phyloP scores from a whole-genome alignment of 2,329 filamentous ascomycete species.

The Coniochaeta hoffmannii region DNA sequence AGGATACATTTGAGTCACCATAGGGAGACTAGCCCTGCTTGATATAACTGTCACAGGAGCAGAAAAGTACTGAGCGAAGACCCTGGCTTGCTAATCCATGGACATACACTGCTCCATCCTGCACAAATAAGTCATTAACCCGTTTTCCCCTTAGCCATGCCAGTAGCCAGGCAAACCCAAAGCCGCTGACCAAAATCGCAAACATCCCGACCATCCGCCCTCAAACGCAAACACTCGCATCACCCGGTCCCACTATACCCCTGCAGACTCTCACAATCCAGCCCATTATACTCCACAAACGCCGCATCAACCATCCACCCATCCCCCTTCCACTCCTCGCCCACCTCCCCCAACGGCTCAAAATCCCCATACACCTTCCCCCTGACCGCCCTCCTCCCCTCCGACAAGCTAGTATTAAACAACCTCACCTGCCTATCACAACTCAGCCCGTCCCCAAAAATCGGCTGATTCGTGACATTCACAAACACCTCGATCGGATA shows the following conservation, averaged over 20 bases:
- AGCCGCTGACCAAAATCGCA: not conserved
- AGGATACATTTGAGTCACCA: too few relatives aligned
- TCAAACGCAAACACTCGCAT: not conserved
- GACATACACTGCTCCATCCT: too few relatives aligned
- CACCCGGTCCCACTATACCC: not conserved
- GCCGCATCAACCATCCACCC: not conserved
- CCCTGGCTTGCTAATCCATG: too few relatives aligned
- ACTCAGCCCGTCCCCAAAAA: constrained; percentile 38
- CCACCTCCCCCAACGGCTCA: constrained; percentile 12
- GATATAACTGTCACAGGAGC: too few relatives aligned
- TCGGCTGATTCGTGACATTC: constrained; percentile 51
- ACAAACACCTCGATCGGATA: constrained; percentile 35
- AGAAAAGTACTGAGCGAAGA: too few relatives aligned
- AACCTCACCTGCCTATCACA: constrained; percentile 28
- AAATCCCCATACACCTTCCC: constrained; percentile 17
- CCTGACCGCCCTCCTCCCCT: constrained; percentile 14
- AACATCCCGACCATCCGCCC: not conserved
- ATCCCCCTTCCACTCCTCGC: not conserved
- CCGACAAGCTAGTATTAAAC: constrained; percentile 21
- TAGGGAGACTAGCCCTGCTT: too few relatives aligned
- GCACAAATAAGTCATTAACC: too few relatives aligned
- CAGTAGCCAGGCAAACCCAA: too few relatives aligned
- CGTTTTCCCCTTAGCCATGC: too few relatives aligned
- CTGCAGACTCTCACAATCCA: not conserved
- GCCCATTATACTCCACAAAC: not conserved